phyloP scores from a whole-genome alignment of 1,284 basidiomycete genomes.

The Heterobasidion occidentale region DNA sequence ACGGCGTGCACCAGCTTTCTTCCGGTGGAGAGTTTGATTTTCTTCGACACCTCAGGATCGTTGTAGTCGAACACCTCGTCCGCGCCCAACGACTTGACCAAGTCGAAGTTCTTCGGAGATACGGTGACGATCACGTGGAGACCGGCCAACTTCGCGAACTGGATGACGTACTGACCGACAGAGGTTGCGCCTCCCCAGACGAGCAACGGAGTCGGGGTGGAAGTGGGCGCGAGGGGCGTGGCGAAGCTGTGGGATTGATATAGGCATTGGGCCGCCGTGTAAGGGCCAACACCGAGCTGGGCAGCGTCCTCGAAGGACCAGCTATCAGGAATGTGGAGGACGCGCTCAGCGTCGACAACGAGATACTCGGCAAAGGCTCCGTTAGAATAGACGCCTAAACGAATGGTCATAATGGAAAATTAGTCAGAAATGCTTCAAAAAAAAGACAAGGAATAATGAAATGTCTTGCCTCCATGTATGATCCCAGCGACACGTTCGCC shows the following conservation, averaged over 20 bases:
- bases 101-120: constrained; percentile 24
- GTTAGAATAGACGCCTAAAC: neutral
- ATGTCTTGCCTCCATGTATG: constrained; percentile 17
- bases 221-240: constrained; percentile 14
- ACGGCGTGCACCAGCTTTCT: constrained; percentile 3
- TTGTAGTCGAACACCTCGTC: constrained; percentile 30
- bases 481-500: constrained; percentile 23
- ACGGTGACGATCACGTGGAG: constrained; percentile 30
- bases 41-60: constrained; percentile 14
- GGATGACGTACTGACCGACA: constrained; percentile 29
- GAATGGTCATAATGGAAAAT: neutral
- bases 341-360: constrained; percentile 14
- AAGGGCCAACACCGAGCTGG: constrained; percentile 20
- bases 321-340: constrained; percentile 20
- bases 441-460: too few relatives aligned
- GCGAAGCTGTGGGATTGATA: constrained; percentile 18
- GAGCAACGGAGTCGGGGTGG: constrained; percentile 16
- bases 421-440: neutral
- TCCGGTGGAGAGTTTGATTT: constrained; percentile 4
- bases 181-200: constrained; percentile 28
- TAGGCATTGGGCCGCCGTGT: constrained; percentile 20
- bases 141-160: constrained; percentile 30
- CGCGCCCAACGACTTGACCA: constrained; percentile 27
- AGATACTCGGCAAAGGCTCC: constrained; percentile 27
- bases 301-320: constrained; percentile 24